These are phyloP conservation scores for Aspergillus vadensis DNA, from an alignment of 2,329 filamentous ascomycete species.

Conservation along the genomic window DNA sequence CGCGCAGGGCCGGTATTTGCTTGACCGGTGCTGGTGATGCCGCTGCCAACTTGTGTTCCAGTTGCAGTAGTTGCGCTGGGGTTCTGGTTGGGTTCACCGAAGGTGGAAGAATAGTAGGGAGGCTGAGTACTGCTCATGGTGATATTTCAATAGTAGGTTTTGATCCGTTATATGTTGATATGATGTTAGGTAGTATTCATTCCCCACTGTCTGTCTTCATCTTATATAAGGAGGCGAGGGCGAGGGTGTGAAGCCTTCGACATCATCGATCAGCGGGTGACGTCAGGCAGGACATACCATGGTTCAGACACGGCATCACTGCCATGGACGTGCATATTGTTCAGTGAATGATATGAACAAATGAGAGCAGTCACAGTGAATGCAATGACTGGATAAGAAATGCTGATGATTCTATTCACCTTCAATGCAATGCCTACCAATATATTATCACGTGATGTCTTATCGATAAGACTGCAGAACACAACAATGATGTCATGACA, in stretches of 20 bases:
- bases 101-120: conserved; percentile 19
- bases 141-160: background rate
- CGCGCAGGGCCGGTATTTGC: conserved; percentile 16
- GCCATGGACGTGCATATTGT: background rate
- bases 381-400: background rate
- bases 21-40: conserved; percentile 14
- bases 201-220: background rate
- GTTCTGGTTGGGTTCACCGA: conserved; percentile 11
- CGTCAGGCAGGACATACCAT: conserved; percentile 6
- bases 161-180: background rate
- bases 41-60: conserved; percentile 14
- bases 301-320: background rate
- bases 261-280: conserved; percentile 13
- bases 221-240: background rate
- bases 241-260: background rate
- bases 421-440: too few species aligned
- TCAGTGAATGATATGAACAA: background rate
- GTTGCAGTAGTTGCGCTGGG: conserved; percentile 16
- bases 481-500: conserved; percentile 4
- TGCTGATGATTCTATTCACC: background rate
- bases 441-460: background rate
- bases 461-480: background rate
- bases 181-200: background rate
- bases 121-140: conserved; percentile 21
- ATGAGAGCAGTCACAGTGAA: background rate